Evolutionary conservation across 768 basidiomycete species (phyloP).

Genomic region (Psilocybe cyanescens): DNA sequence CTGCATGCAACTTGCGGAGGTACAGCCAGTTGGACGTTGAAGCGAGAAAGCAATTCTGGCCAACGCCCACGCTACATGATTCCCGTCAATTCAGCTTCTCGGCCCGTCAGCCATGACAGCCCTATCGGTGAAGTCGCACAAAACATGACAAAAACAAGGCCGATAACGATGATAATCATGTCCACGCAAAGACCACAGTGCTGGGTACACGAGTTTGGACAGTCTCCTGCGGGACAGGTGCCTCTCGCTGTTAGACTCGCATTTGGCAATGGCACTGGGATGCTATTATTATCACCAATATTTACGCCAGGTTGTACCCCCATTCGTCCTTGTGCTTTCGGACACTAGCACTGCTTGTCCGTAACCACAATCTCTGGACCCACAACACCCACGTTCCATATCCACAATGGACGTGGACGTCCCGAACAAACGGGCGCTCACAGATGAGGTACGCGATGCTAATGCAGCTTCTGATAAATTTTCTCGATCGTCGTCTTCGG

Average conservation of each 20-base stretch:
- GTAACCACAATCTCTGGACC: not conserved
- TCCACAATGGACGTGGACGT: slow-evolving; percentile 7
- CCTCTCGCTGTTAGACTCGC: not conserved
- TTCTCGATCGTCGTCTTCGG: slow-evolving; percentile 14
- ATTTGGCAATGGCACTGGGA: not conserved
- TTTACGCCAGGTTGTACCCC: not conserved
- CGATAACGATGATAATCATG: not conserved
- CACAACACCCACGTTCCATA: not conserved
- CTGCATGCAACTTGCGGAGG: slow-evolving; percentile 1
- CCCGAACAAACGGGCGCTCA: slow-evolving; percentile 32
- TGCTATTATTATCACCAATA: not conserved
- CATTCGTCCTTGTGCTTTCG: not conserved
- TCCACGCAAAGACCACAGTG: not conserved
- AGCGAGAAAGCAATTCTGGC: not conserved
- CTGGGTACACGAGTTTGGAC: not conserved
- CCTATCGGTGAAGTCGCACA: not conserved
- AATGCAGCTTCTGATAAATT: slow-evolving; percentile 11
- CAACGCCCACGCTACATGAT: slow-evolving; percentile 2
- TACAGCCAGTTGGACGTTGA: not conserved
- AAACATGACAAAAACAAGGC: not conserved
- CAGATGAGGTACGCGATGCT: slow-evolving; percentile 23
- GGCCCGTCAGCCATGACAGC: slow-evolving; percentile 3
- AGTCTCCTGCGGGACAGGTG: not conserved
- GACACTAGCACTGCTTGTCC: not conserved
- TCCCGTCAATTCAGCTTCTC: not conserved